Evolutionary conservation across 2,329 filamentous ascomycete species (phyloP), one percentile per base, ranked within the genome.

Genomic region (Pseudogymnoascus sp.): DNA sequence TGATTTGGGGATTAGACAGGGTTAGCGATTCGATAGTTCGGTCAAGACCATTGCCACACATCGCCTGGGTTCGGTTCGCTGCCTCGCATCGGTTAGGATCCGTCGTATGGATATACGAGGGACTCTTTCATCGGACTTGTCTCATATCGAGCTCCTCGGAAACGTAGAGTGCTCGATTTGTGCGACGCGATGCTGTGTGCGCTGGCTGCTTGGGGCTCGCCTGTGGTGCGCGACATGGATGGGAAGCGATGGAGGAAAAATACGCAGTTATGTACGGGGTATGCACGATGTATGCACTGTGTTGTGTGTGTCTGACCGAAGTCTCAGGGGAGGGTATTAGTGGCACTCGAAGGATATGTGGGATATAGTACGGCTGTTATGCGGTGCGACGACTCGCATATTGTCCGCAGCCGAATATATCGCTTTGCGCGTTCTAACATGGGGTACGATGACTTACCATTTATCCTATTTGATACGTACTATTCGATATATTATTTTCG

Each of bases 221-320:
- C 13, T 46, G 42, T 7, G 23, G 11, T 44, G 9, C 11, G 19
- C 11, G 19, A 7, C 15, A 44, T 23, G 21, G 11, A 46, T 26
- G 42, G 21, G 42, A 46, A 15, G 42, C 2, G 21, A 50, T 29
- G 7, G 7, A 29, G 15, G 44, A 6, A 17, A 4, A 56, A 56
- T 56, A 56, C 33, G n/a, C 9, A 56, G 26, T 56, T 56, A 56
- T 56, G 46, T 56, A 56, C 26, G 46, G 46, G 46, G 46, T 56
- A 56, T 56, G 46, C n/a, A 33, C 46, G 9, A 56, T 53, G 31
- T 53, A 31, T 53, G 46, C 46, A 21, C 15, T 50, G 44, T 50
- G 44, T 9, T 46, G 11, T 50, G 11, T 50, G 46, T 31, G 2
- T n/a, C 23, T 23, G 13, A 46, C 42, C 42, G 10, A 29, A 23